Evolutionary conservation across 2,329 filamentous ascomycete species (phyloP), one percentile per base, ranked within the genome.

Genomic region (Hortaea sp.): DNA sequence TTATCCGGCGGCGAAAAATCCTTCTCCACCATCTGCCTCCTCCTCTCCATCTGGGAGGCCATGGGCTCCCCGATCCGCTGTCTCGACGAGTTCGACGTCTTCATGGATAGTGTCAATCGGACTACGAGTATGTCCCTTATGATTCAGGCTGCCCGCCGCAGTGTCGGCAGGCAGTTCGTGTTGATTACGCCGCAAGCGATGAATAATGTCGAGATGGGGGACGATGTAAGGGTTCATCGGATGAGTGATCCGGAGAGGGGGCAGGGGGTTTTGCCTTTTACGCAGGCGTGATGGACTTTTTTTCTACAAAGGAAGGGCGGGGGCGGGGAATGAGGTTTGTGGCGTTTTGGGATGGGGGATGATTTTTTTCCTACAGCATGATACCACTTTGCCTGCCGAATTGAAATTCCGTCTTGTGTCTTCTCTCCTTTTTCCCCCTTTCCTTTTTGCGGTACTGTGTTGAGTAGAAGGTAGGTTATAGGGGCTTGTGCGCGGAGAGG

Each of bases 101-200:
- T 95, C 73, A 98, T 98, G 92, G 92, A 98, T 67, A 88, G 84
- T 56, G 87, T 97, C 49, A 98, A 98, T 66, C 81, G 92, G 50
- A 87, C 85, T 46, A 85, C 94, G 56, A 94, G 87, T 62, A 95
- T 94, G 57, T 85, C 85, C 52, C 88, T 98, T 84, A 85, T 98
- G 66, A 88, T 95, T 56, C 77, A 81, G 49, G 86, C 88, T 12
- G 92, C 92, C 34, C 79, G 92, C 57, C 79, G 85, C 29, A 86
- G 87, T 1, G 82, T 92, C n/a, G 88, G 88, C 28, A 79, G 88
- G 51, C 92, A 98, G 63, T 98, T 94, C 60, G 89, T 98, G 53
- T 78, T 98, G 46, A 98, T 98, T 63, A 95, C 90, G 2, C 92
- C 92, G 29, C 94, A 95, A 57, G 84, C 84, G 41, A 88, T 94